phyloP scores from a whole-genome alignment of 208 protist species.

The Trypanosoma boissoni region DNA sequence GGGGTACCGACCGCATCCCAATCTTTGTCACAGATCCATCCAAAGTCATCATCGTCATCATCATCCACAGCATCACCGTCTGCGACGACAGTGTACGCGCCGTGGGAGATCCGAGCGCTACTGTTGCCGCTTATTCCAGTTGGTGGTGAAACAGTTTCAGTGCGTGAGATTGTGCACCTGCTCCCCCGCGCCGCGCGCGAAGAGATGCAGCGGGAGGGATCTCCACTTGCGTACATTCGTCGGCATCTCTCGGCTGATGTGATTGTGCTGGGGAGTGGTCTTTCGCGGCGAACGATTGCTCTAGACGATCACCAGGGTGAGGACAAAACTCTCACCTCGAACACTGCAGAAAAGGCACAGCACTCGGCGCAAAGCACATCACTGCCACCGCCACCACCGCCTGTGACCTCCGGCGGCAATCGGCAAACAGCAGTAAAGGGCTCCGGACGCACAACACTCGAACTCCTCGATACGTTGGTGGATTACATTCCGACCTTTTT shows the following conservation, averaged over 20 bases:
- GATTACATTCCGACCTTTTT: constrained; percentile 85
- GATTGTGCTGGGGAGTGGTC: constrained; percentile 17
- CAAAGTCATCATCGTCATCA: background rate
- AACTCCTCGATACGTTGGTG: constrained; percentile 62
- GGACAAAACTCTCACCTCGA: too few relatives aligned
- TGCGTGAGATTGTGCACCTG: constrained; percentile 13
- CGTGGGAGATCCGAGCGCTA: constrained; percentile 55
- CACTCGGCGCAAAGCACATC: too few relatives aligned
- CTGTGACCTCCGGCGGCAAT: background rate
- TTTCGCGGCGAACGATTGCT: constrained; percentile 8
- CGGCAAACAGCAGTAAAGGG: background rate
- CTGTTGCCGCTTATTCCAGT: constrained; percentile 42
- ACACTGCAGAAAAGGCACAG: too few relatives aligned
- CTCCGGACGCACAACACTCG: constrained; percentile 31
- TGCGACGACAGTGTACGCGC: constrained; percentile 28
- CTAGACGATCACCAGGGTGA: background rate
- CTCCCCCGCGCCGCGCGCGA: constrained; percentile 18
- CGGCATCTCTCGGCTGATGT: constrained; percentile 29
- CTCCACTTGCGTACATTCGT: constrained; percentile 22
- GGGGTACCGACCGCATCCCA: background rate
- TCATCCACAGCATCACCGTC: background rate
- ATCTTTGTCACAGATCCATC: background rate
- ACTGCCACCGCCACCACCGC: background rate
- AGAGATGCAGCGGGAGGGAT: constrained; percentile 29
- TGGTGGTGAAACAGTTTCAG: constrained; percentile 13